Base-by-base conservation (phyloP, 192 early-diverging fungal genomes). In the Entophlyctis helioformis region DNA sequence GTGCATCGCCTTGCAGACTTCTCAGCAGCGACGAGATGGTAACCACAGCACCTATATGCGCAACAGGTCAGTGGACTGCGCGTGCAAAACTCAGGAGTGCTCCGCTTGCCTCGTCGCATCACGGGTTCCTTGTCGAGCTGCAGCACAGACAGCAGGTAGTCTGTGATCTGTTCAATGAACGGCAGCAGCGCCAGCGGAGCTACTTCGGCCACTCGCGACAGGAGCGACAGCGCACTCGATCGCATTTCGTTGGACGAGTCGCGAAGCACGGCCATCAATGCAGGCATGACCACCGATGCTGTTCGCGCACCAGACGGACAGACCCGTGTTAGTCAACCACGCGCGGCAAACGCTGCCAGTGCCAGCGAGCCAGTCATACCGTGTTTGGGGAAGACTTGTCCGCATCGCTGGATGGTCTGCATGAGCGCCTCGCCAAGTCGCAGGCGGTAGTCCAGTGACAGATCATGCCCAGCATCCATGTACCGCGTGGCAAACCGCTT, bases 401-500 rank as follows among this genome's bases (percentile, higher is more conserved):
- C 93, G 42, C 74, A 72, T 0, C 89, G 69, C 53, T 85, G 84
- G 6, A 89, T 77, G 1, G 84, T 91, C 60, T 91, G 86, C 37
- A 86, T 54, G 7, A 94, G 69, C 12, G 86, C 87, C 58, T 97
- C 91, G 9, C 93, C 93, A 2, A 90, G 52, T 1, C 89, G 79
- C 37, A 91, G 51, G 12, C 84, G 69, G 32, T 81, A 72, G 48
- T 94, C 89, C 21, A 86, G 21, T 24, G 67, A 40, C 0, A 55
- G 49, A 19, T 44, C 46, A n/a, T n/a, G n/a, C n/a, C n/a, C n/a
- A n/a, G n/a, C n/a, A 18, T 60, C 66, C 11, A 53, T 45, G 60
- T 97, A 97, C 42, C 87, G 74, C 9, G 33, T 35, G 15, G 80
- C 69, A 22, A 97, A 66, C 41, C 71, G 72, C 23, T 53, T 53